phyloP scores from a whole-genome alignment of 2,329 filamentous ascomycete species.

The Cercospora brassicicola region DNA sequence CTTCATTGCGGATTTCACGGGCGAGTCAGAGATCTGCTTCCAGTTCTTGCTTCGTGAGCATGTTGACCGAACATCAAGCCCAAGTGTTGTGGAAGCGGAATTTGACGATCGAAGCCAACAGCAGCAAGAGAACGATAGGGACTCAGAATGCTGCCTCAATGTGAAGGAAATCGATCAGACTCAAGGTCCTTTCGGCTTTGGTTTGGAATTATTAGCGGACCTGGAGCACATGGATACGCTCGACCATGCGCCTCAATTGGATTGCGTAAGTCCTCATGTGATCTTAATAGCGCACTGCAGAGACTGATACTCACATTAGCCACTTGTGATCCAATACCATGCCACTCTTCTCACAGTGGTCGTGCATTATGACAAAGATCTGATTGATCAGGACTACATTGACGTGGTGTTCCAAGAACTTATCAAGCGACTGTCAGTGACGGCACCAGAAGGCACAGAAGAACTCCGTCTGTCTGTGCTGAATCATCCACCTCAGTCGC shows the following conservation, averaged over 20 bases:
- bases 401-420: slow-evolving; percentile 9
- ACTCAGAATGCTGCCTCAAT: not conserved
- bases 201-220: slow-evolving; percentile 18
- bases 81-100: slow-evolving; percentile 14
- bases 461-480: slow-evolving; percentile 10
- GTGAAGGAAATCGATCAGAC: not conserved
- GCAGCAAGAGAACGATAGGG: not conserved
- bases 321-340: slow-evolving; percentile 21
- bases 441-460: not conserved
- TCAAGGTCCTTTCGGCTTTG: slow-evolving; percentile 13
- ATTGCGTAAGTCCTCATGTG: slow-evolving; percentile 9
- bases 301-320: slow-evolving; percentile 10
- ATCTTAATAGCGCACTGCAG: not conserved
- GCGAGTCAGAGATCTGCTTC: slow-evolving; percentile 19
- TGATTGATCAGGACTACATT: slow-evolving; percentile 14
- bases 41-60: slow-evolving; percentile 14
- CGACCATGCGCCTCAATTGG: not conserved
- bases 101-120: not conserved
- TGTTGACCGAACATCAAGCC: not conserved
- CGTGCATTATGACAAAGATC: slow-evolving; percentile 10
- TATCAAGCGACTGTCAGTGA: slow-evolving; percentile 10
- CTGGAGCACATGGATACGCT: slow-evolving; percentile 14
- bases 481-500: slow-evolving; percentile 16
- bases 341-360: slow-evolving; percentile 11
- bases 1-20: slow-evolving; percentile 19